Percentiles rank a stretch among this genome's conserved stretches.
Conservation (phyloP, 2,329 filamentous ascomycete species). For the Lachnellula suecica region DNA sequence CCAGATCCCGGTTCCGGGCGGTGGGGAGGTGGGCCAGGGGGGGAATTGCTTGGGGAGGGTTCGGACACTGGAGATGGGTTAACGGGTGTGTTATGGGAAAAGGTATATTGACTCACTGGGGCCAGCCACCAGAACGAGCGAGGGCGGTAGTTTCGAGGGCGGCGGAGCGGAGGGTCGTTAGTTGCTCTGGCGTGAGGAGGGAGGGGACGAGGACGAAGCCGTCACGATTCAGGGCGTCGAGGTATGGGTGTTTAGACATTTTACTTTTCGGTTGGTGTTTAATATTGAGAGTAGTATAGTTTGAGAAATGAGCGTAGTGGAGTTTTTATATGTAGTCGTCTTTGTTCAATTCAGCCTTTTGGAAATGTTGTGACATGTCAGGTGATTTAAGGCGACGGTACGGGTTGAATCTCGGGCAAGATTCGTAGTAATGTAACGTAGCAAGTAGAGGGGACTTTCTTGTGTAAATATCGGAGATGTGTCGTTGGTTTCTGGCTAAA, state of each 20-base stretch:
- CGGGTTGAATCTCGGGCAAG: neutral
- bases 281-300: neutral
- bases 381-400: neutral
- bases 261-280: neutral
- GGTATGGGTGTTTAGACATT: conserved; percentile 23
- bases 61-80: too few relatives aligned
- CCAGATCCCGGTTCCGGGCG: conserved; percentile 70
- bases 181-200: conserved; percentile 55
- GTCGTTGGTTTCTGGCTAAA: too few relatives aligned
- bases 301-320: neutral
- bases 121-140: conserved; percentile 73
- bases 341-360: neutral
- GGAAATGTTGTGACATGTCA: neutral
- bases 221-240: conserved; percentile 56
- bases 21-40: conserved; percentile 63
- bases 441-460: neutral
- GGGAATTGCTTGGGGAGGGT: conserved; percentile 90
- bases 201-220: conserved; percentile 75
- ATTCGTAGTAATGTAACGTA: neutral
- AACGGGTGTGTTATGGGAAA: too few relatives aligned
- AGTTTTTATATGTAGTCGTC: neutral
- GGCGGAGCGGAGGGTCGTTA: conserved; percentile 60
- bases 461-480: too few relatives aligned
- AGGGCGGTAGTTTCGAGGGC: conserved; percentile 55
- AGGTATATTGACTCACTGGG: too few relatives aligned